Conservation (phyloP, 257 asterid genomes). For the Penstemon barbatus region DNA sequence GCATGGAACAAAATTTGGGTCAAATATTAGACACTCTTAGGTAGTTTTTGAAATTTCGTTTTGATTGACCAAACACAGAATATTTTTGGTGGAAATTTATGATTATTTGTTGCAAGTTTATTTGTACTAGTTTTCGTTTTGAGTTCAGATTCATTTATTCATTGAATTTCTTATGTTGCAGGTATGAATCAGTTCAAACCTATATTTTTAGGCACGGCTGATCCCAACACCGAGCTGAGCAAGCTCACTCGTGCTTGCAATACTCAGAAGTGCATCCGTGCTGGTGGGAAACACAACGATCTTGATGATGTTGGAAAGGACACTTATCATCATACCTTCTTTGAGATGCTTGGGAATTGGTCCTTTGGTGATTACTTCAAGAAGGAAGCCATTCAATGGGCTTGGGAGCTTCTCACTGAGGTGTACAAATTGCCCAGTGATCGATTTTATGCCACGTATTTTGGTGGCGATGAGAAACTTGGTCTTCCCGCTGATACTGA, state of each 20-base stretch:
- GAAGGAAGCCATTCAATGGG: constrained; percentile 83
- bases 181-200: constrained; percentile 99
- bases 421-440: constrained; percentile 69
- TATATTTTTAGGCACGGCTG: constrained; percentile 84
- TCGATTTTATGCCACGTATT: constrained; percentile 87
- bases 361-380: constrained; percentile 95
- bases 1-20: no score
- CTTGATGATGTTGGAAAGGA: constrained; percentile 99
- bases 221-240: constrained; percentile 85
- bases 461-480: constrained; percentile 88
- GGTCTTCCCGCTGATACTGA: constrained; percentile 91
- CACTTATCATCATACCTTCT: constrained; percentile 96
- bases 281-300: constrained; percentile 98
- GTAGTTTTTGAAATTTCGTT: no score
- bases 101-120: no score
- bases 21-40: no score
- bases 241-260: constrained; percentile 90
- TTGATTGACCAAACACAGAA: no score
- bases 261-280: constrained; percentile 97
- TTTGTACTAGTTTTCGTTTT: not conserved
- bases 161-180: constrained; percentile 30
- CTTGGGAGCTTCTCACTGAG: constrained; percentile 96
- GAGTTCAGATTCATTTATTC: not conserved
- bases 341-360: constrained; percentile 99
- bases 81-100: not conserved